These are phyloP conservation scores for Scolecobasidium constrictum DNA, from an alignment of 2,329 filamentous ascomycete species.

Conservation along the genomic window DNA sequence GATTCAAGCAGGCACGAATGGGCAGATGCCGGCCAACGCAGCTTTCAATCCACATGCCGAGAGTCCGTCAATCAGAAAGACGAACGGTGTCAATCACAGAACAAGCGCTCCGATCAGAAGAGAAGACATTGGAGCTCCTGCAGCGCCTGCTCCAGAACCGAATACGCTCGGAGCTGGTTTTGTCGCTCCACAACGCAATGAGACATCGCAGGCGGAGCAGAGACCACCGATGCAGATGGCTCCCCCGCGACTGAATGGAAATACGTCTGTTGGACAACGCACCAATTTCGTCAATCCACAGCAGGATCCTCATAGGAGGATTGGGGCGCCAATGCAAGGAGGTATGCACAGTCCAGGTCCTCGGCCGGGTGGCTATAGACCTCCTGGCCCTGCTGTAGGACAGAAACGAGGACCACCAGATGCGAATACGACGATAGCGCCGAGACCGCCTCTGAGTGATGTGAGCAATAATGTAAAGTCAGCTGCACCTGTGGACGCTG, in stretches of 20 bases:
- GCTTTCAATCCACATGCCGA: slow-evolving; percentile 39
- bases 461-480: slow-evolving; percentile 8
- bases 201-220: no score
- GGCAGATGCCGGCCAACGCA: slow-evolving; percentile 19
- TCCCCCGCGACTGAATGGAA: slow-evolving; percentile 52
- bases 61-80: slow-evolving; percentile 9
- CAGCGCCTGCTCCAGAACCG: neutral
- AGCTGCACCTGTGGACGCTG: neutral
- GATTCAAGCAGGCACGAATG: slow-evolving; percentile 22
- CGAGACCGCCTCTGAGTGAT: slow-evolving; percentile 7
- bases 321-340: slow-evolving; percentile 35
- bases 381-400: slow-evolving; percentile 25
- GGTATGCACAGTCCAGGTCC: slow-evolving; percentile 30
- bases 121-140: slow-evolving; percentile 15
- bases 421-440: neutral
- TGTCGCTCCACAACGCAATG: neutral
- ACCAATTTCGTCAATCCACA: slow-evolving; percentile 22
- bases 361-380: slow-evolving; percentile 34
- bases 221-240: slow-evolving; percentile 30
- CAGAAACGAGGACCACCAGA: slow-evolving; percentile 21
- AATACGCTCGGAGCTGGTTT: neutral
- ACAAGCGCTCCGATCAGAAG: slow-evolving; percentile 7
- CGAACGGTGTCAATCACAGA: slow-evolving; percentile 8
- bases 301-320: slow-evolving; percentile 32
- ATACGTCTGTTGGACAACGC: slow-evolving; percentile 41